Evolutionary conservation across 305 asterid species (phyloP).

Genomic region (Rubia balearica): DNA sequence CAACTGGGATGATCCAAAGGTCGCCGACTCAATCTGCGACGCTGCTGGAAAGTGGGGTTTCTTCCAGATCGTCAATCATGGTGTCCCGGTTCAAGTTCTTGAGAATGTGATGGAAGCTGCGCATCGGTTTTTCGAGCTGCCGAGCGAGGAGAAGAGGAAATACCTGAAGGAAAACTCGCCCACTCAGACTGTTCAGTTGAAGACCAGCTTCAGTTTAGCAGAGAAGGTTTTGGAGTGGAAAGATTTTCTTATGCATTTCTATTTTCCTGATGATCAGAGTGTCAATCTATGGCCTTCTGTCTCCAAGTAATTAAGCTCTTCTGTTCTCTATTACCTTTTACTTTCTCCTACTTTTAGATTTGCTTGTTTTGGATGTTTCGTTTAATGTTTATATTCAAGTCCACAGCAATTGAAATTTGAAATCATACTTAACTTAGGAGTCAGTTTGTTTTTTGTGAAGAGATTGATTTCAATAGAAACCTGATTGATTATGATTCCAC

Average conservation of each 20-base stretch:
- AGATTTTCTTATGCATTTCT: conserved; percentile 38
- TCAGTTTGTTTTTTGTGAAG: no score
- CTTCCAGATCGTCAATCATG: conserved; percentile 44
- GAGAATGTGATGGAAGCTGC: conserved; percentile 19
- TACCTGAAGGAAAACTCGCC: conserved; percentile 40
- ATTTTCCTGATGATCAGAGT: conserved; percentile 21
- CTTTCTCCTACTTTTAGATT: not conserved
- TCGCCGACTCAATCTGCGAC: conserved; percentile 28
- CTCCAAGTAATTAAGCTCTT: conserved; percentile 2
- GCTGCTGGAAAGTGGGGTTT: conserved; percentile 40
- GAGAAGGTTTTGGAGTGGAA: conserved; percentile 53
- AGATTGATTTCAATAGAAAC: not conserved
- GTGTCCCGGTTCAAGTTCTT: conserved; percentile 25
- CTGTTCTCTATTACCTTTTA: not conserved
- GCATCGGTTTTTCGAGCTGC: conserved; percentile 35
- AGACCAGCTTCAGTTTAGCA: conserved; percentile 32
- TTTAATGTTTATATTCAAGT: not conserved
- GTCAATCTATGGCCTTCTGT: conserved; percentile 10
- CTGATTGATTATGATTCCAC: not conserved
- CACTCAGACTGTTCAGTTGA: conserved; percentile 28
- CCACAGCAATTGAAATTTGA: not conserved
- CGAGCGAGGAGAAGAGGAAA: conserved; percentile 43
- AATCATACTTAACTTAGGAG: not conserved
- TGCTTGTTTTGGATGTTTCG: not conserved
- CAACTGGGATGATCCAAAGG: conserved; percentile 25